phyloP scores from a whole-genome alignment of 75 land plant species.

The Adiantum capillusveneris region DNA sequence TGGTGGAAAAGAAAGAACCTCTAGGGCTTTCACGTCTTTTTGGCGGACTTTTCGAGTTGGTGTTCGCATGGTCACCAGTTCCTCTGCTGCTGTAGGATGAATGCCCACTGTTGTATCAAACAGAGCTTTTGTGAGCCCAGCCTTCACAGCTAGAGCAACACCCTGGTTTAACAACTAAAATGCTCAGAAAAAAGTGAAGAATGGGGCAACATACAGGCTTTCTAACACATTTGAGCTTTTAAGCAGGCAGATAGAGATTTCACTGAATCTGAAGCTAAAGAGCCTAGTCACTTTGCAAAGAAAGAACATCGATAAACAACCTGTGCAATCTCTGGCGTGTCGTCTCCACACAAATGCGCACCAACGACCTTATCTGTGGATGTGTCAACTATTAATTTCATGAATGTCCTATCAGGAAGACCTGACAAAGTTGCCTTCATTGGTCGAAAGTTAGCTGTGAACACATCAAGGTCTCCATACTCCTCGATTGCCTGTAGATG shows the following conservation, averaged over 20 bases:
- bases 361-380: constrained; percentile 81
- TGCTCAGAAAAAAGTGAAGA: neutral
- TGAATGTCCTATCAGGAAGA: constrained; percentile 79
- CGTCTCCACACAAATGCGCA: constrained; percentile 97
- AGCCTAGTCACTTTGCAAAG: no score
- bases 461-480: constrained; percentile 87
- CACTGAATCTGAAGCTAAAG: no score
- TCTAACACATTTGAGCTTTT: no score
- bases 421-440: constrained; percentile 97
- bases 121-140: constrained; percentile 83
- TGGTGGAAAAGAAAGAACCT: no score
- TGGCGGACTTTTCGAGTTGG: constrained; percentile 65
- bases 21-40: constrained; percentile 4
- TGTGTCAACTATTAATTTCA: constrained; percentile 88
- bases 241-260: no score
- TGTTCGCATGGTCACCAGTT: constrained; percentile 92
- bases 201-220: no score
- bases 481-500: constrained; percentile 63
- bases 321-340: constrained; percentile 89
- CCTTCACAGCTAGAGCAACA: constrained; percentile 91
- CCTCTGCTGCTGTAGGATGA: constrained; percentile 99
- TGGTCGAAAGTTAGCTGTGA: constrained; percentile 76
- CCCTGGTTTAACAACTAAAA: no score
- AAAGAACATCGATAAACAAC: constrained; percentile 29
- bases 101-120: constrained; percentile 94